Evolutionary conservation across 495 filamentous ascomycete genomes (phyloP).

Genomic region (Daldinia grandis): DNA sequence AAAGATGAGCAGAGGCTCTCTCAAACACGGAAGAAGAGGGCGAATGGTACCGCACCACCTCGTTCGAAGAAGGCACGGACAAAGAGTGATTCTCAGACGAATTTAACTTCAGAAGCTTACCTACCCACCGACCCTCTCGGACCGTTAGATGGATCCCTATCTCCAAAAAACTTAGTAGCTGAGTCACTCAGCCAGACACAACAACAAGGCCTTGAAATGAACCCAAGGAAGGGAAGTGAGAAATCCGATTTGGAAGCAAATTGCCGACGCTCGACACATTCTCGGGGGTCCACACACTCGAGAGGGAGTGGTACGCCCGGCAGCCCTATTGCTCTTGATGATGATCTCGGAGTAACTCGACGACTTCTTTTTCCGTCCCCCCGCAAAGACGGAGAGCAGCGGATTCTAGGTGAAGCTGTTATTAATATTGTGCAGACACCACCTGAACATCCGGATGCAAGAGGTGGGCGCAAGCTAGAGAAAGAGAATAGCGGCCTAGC

Average conservation of each 20-base stretch:
- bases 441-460: slow-evolving; percentile 46
- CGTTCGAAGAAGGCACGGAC: slow-evolving; percentile 56
- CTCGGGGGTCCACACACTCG: slow-evolving; percentile 54
- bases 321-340: slow-evolving; percentile 68
- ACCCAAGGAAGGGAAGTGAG: slow-evolving; percentile 37
- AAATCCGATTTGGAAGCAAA: slow-evolving; percentile 44
- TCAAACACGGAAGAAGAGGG: slow-evolving; percentile 58
- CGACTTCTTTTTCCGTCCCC: slow-evolving; percentile 82
- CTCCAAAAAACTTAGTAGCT: slow-evolving; percentile 35
- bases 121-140: slow-evolving; percentile 58
- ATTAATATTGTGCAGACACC: slow-evolving; percentile 63
- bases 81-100: slow-evolving; percentile 52
- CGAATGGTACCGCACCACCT: slow-evolving; percentile 46
- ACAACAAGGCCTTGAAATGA: slow-evolving; percentile 42
- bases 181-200: slow-evolving; percentile 29
- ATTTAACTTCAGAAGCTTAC: slow-evolving; percentile 59
- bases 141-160: slow-evolving; percentile 41
- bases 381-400: slow-evolving; percentile 66
- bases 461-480: slow-evolving; percentile 46
- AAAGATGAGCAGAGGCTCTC: slow-evolving; percentile 64
- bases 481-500: slow-evolving; percentile 50
- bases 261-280: slow-evolving; percentile 41
- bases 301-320: slow-evolving; percentile 66
- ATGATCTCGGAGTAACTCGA: slow-evolving; percentile 73
- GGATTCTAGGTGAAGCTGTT: slow-evolving; percentile 64